Base-by-base conservation (phyloP, 495 filamentous ascomycete genomes). In the Penicillium salamii region DNA sequence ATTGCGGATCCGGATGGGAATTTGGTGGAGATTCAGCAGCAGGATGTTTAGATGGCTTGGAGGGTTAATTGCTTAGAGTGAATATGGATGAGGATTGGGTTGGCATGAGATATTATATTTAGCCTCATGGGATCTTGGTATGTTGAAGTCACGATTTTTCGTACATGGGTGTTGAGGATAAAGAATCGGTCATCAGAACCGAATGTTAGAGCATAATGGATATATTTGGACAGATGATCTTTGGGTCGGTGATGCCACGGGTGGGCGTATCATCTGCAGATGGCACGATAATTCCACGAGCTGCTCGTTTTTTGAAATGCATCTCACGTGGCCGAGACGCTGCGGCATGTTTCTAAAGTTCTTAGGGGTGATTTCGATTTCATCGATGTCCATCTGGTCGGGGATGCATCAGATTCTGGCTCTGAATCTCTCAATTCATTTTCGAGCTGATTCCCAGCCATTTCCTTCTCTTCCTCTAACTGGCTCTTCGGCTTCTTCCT, bases 141-240 rank as follows among this genome's bases (percentile, higher is more conserved):
- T n/a, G n/a, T n/a, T n/a, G n/a, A n/a, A n/a, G n/a, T n/a, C n/a
- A n/a, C n/a, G n/a, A n/a, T n/a, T n/a, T n/a, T n/a, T n/a, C n/a
- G n/a, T n/a, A n/a, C n/a, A n/a, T n/a, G n/a, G n/a, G n/a, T n/a
- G n/a, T n/a, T n/a, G n/a, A n/a, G n/a, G n/a, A n/a, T n/a, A n/a
- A n/a, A n/a, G n/a, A n/a, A n/a, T 29, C 76, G 67, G 11, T 71
- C 59, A 45, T 74, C 78, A 3, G 63, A 56, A 7, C 78, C 78
- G 61, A 69, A 74, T 1, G 70, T 67, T 21, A 68, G 43, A 15
- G 24, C 56, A 32, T 65, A 62, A 57, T 72, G 67, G 32, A 70
- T 59, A 13, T 50, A 43, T 45, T 76, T 76, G 0, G 65, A 68
- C 13, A 69, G 61, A 49, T 76, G 69, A 9, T 72, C 67, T 17